Evolutionary conservation across 2,329 filamentous ascomycete species (phyloP), one percentile per base, ranked within the genome.

Genomic region (Diaporthe destruens): DNA sequence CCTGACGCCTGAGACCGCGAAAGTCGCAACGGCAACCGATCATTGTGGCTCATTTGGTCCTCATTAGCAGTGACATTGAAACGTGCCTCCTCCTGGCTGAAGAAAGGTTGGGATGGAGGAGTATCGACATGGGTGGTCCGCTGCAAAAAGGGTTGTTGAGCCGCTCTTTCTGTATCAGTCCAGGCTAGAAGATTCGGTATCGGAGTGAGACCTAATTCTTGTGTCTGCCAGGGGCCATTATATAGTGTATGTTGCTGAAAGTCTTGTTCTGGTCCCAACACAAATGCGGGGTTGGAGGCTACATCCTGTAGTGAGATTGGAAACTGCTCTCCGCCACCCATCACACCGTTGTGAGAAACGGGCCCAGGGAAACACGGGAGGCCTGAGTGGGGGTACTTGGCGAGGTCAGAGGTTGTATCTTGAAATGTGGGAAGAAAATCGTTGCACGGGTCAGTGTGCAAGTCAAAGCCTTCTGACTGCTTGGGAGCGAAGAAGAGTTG

Each of bases 241-340:
- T 61, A 29, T 3, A 3, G 0, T 34, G 42, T 18, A 9, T 4
- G 39, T 42, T 63, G 57, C 25, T 34, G 39, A 36, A 9, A 32
- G 29, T 20, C 36, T n/a, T 34, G 18, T 9, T 63, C 42, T 8
- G 25, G 16, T 29, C 4, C 44, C 2, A 14, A 49, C 8, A 39
- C 12, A 39, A 11, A 12, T 34, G 9, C 18, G 32, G 25, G 25
- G 18, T 3, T 18, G 32, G 25, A 6, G n/a, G 16, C 39, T 20
- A 16, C 36, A 36, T 0, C 32, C 4, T 44, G 39, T 18, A 34
- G 5, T 3, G 57, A 25, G 11, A 11, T 9, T 34, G 57, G 57
- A 9, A 32, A 63, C 18, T 49, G 9, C 2, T 63, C 25, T 47
- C 57, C 57, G 12, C 57, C 57, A 20, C 57, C 57, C 57, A 63